These are phyloP conservation scores for Sporothrix dimorphospora DNA, from an alignment of 2,329 filamentous ascomycete genomes.

Conservation along the genomic window DNA sequence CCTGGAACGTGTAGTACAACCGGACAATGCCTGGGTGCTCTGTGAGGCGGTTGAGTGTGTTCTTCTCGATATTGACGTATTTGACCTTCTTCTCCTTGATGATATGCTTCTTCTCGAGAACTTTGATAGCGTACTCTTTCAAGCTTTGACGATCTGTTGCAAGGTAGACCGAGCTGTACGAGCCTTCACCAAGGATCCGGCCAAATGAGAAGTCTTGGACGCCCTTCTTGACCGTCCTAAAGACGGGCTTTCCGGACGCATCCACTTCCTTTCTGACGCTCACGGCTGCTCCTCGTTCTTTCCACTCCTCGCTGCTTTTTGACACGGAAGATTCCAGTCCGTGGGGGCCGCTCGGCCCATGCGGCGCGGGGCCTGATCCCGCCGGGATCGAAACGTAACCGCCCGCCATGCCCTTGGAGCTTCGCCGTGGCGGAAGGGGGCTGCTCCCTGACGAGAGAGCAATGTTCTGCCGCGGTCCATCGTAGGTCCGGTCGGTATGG, in stretches of 20 bases:
- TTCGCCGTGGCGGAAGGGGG: slow-evolving; percentile 72
- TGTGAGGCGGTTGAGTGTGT: slow-evolving; percentile 92
- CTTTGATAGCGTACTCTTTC: slow-evolving; percentile 97
- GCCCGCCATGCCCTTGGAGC: slow-evolving; percentile 71
- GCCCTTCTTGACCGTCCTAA: slow-evolving; percentile 90
- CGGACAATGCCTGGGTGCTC: slow-evolving; percentile 96
- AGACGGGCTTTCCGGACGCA: slow-evolving; percentile 77
- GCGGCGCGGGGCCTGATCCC: slow-evolving; percentile 35
- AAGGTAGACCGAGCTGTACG: slow-evolving; percentile 93
- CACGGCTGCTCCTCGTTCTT: slow-evolving; percentile 89
- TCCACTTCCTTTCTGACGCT: slow-evolving; percentile 82
- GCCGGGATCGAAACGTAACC: slow-evolving; percentile 51
- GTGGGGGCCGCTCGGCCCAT: slow-evolving; percentile 35
- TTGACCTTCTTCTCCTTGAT: slow-evolving; percentile 99
- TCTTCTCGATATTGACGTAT: slow-evolving; percentile 99
- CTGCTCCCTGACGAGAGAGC: slow-evolving; percentile 56
- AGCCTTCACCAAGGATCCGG: slow-evolving; percentile 87
- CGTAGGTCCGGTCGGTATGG: slow-evolving; percentile 36
- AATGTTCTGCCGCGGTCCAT: slow-evolving; percentile 52
- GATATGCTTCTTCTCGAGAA: slow-evolving; percentile 96
- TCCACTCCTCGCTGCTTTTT: slow-evolving; percentile 86
- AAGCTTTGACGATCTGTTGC: slow-evolving; percentile 91
- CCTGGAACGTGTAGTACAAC: slow-evolving; percentile 98
- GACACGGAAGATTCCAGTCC: slow-evolving; percentile 49
- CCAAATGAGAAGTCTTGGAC: slow-evolving; percentile 97